Conservation (phyloP, 768 basidiomycete species). For the Gloeostereum incarnatum region DNA sequence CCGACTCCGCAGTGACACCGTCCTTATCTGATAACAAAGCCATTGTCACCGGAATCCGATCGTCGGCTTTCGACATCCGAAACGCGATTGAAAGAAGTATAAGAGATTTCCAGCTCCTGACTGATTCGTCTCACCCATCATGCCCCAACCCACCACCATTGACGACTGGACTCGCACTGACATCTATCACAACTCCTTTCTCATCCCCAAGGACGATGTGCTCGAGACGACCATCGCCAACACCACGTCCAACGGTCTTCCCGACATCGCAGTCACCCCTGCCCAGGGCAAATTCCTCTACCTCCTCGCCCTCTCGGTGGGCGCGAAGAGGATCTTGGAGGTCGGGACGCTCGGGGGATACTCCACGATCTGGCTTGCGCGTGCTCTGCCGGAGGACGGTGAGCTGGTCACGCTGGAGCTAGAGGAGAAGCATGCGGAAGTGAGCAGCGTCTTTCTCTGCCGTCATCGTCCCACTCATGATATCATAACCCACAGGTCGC, state of each 20-base stretch:
- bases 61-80: too few relatives aligned
- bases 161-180: conserved; percentile 46
- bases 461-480: background rate
- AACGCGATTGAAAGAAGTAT: too few relatives aligned
- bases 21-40: too few relatives aligned
- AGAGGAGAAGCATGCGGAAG: conserved; percentile 34
- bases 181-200: conserved; percentile 46
- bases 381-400: conserved; percentile 40
- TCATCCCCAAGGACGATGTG: conserved; percentile 30
- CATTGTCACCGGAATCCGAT: too few relatives aligned
- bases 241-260: conserved; percentile 32
- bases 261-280: conserved; percentile 41
- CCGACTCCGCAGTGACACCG: too few relatives aligned
- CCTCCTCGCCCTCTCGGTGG: conserved; percentile 38
- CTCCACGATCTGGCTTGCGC: conserved; percentile 34
- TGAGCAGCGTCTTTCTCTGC: conserved; percentile 12
- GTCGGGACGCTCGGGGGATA: conserved; percentile 60
- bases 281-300: conserved; percentile 52
- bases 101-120: too few relatives aligned
- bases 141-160: conserved; percentile 12
- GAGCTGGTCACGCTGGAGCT: conserved; percentile 40
- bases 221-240: conserved; percentile 32
- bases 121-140: too few relatives aligned
- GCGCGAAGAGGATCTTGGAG: conserved; percentile 51
- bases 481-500: conserved; percentile 41